Evolutionary conservation across 2,329 filamentous ascomycete species (phyloP).

Genomic region (Microdochium trichocladiopsis): DNA sequence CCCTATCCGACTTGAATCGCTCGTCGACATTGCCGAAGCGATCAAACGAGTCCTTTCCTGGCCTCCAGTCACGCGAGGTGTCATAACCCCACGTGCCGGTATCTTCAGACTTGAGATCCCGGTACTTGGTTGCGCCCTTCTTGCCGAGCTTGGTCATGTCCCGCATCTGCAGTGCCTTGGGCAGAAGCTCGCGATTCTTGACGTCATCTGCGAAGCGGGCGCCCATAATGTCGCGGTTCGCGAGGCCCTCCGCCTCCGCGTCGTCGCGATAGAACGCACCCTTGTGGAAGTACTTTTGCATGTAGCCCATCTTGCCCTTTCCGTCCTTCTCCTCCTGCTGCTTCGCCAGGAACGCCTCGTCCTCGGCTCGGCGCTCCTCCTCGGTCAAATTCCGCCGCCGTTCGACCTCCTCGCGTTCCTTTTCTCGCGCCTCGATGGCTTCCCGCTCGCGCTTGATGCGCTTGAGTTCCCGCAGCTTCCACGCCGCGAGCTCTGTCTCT

Average conservation of each 20-base stretch:
- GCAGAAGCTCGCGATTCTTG: slow-evolving; percentile 72
- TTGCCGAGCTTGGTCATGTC: slow-evolving; percentile 92
- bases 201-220: slow-evolving; percentile 77
- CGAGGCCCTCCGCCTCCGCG: slow-evolving; percentile 65
- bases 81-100: slow-evolving; percentile 79
- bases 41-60: slow-evolving; percentile 22
- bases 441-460: slow-evolving; percentile 83
- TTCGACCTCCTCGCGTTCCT: slow-evolving; percentile 83
- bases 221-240: slow-evolving; percentile 80
- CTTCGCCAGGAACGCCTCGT: slow-evolving; percentile 66
- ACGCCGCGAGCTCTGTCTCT: slow-evolving; percentile 82
- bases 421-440: slow-evolving; percentile 75
- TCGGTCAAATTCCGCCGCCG: slow-evolving; percentile 78
- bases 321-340: slow-evolving; percentile 75
- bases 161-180: slow-evolving; percentile 84
- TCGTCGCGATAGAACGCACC: slow-evolving; percentile 93
- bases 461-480: slow-evolving; percentile 87
- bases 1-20: slow-evolving; percentile 59
- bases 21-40: slow-evolving; percentile 47
- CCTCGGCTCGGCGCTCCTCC: slow-evolving; percentile 80
- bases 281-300: slow-evolving; percentile 97
- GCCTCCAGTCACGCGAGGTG: slow-evolving; percentile 27
- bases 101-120: slow-evolving; percentile 81
- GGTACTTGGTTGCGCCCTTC: slow-evolving; percentile 87
- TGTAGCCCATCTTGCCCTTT: slow-evolving; percentile 76